Conservation (phyloP, 179 eudicot genomes). For the Heliamphora pulchella region DNA sequence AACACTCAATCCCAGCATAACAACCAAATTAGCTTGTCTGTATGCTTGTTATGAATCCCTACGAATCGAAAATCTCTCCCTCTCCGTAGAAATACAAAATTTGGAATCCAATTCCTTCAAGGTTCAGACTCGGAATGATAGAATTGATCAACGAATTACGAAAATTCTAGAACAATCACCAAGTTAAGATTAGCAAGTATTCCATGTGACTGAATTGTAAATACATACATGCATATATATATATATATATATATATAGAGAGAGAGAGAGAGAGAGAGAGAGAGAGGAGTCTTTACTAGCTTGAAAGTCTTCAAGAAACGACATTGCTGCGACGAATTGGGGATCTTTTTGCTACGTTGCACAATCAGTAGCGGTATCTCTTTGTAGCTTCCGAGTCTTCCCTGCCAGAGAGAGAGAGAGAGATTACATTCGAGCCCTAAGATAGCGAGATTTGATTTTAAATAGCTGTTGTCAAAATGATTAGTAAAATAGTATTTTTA, state of each 20-base stretch:
- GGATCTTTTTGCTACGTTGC: not conserved
- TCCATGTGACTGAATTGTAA: not conserved
- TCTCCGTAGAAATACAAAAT: not conserved
- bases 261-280: conserved; percentile 11
- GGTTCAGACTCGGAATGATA: not conserved
- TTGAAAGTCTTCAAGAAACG: conserved; percentile 26
- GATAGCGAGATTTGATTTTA: too few relatives aligned
- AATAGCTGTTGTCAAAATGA: too few relatives aligned
- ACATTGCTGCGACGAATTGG: conserved; percentile 12
- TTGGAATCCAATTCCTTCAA: not conserved
- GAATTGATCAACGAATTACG: not conserved
- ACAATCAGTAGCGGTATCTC: not conserved
- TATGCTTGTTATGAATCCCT: not conserved
- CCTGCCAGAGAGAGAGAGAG: not conserved
- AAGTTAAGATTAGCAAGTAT: not conserved
- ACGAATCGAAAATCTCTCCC: not conserved
- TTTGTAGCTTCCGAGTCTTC: not conserved
- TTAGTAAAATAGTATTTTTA: too few relatives aligned
- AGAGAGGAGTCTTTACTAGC: conserved; percentile 16
- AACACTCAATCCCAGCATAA: not conserved
- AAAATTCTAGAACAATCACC: not conserved
- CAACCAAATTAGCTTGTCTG: not conserved
- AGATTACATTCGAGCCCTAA: not conserved
- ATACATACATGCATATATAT: not conserved
- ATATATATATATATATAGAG: not conserved